Evolutionary conservation across 768 basidiomycete species (phyloP).

Genomic region (Boletus edulis): DNA sequence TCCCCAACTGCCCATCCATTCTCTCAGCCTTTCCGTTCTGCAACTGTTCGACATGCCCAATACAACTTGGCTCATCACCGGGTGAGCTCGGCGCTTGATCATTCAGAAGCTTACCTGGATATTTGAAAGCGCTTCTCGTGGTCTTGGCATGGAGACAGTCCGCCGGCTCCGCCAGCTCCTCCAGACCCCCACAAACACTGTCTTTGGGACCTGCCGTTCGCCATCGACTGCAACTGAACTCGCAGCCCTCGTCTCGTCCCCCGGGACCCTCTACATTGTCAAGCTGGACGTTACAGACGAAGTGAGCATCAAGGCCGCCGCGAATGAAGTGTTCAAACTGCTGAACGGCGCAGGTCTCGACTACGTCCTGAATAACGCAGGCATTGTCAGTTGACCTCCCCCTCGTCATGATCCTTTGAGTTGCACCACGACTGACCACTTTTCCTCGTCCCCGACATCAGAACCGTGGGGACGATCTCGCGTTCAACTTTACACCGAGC

Average conservation of each 20-base stretch:
- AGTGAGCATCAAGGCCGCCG: constrained; percentile 26
- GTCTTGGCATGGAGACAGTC: constrained; percentile 12
- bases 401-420: no score
- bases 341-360: no score
- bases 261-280: constrained; percentile 32
- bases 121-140: constrained; percentile 2
- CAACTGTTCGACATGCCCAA: not conserved
- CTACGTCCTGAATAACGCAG: constrained; percentile 34
- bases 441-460: not conserved
- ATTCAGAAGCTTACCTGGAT: no score
- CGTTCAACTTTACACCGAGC: constrained; percentile 23
- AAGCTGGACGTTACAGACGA: constrained; percentile 30
- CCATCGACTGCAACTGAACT: constrained; percentile 19
- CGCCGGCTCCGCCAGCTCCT: constrained; percentile 9
- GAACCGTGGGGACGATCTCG: constrained; percentile 23
- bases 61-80: constrained; percentile 9
- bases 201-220: constrained; percentile 24
- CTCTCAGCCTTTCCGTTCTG: no score
- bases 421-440: not conserved
- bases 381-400: constrained; percentile 27
- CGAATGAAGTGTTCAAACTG: not conserved
- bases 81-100: not conserved
- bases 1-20: no score
- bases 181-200: constrained; percentile 10
- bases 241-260: not conserved